Evolutionary conservation across 2,329 filamentous ascomycete species (phyloP).

Genomic region (Trichocomaceae sp.): DNA sequence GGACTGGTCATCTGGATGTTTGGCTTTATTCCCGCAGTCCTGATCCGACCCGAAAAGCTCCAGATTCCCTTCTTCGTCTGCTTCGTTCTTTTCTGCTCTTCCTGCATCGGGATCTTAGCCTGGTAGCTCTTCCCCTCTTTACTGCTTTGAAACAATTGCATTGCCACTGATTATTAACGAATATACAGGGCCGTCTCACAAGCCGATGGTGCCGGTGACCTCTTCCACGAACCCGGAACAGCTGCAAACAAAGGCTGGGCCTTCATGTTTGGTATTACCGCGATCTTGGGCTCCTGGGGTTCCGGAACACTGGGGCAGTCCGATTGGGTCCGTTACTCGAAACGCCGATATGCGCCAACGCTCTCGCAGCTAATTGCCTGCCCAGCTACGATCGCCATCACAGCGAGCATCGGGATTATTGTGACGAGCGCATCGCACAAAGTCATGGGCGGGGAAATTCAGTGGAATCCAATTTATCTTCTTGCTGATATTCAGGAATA

Average conservation of each 20-base stretch:
- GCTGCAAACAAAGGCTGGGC: conserved; percentile 17
- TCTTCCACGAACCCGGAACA: conserved; percentile 17
- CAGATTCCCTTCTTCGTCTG: conserved; percentile 19
- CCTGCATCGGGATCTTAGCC: conserved; percentile 18
- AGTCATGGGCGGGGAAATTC: conserved; percentile 23
- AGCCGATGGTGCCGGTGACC: conserved; percentile 15
- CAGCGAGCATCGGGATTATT: conserved; percentile 32
- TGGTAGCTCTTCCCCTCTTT: conserved; percentile 11
- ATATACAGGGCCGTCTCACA: neutral
- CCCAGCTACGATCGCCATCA: conserved; percentile 30
- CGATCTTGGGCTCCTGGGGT: conserved; percentile 22
- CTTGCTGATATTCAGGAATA: conserved; percentile 30
- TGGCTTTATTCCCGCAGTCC: conserved; percentile 35
- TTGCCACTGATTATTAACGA: neutral
- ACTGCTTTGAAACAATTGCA: neutral
- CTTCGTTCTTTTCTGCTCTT: conserved; percentile 18
- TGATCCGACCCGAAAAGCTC: conserved; percentile 35
- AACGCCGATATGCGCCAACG: conserved; percentile 20
- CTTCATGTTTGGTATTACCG: conserved; percentile 22
- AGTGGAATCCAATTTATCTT: conserved; percentile 37
- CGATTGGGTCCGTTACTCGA: conserved; percentile 24
- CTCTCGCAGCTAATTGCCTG: conserved; percentile 18
- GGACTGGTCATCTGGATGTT: conserved; percentile 33
- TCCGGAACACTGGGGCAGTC: conserved; percentile 21
- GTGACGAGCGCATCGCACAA: conserved; percentile 30